Base-by-base conservation (phyloP, 805 yeast species). In the Wickerhamomyces silvicola region DNA sequence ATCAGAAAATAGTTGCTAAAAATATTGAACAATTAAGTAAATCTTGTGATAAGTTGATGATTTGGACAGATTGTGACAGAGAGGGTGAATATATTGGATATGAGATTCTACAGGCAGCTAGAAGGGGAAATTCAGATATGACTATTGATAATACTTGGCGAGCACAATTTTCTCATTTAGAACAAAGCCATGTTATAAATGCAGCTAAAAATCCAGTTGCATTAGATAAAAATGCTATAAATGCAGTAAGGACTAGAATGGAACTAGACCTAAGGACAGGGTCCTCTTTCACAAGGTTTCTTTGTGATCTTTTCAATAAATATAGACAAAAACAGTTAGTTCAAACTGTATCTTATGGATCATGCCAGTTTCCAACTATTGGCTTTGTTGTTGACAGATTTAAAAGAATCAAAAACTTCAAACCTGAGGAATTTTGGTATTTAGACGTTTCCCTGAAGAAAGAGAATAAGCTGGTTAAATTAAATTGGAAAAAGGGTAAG, bases 31-130 rank as follows among this genome's bases (percentile, higher is more conserved):
- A 56, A 4, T 86, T 86, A 50, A 82, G 87, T 5, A 54, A 78
- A 24, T 49, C 48, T 13, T 72, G 84, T 5, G 72, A 75, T 32
- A 61, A 62, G 24, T 59, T 92, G 33, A 84, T 86, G 83, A 85
- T 92, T 7, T 92, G 98, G 97, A 92, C 98, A 1, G 99, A 92
- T 68, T 92, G 98, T 59, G 97, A 88, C 66, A 66, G 97, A 22
- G 97, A 88, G 54, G 97, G 97, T 2, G 97, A 88, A 54, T 81
- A 77, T 55, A 88, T 88, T 35, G 97, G 97, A 0, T 75, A 68
- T 61, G 95, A 88, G 47, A 75, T 94, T 11, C 66, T 74, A 22
- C 68, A 76, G 32, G 79, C 78, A n/a, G 96, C 95, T 0, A 51
- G 54, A 30, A 65, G 64, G 39, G 62, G 57, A 2, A 60, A 81